Conservation (phyloP, 768 basidiomycete species). For the Boletus rex-veris region DNA sequence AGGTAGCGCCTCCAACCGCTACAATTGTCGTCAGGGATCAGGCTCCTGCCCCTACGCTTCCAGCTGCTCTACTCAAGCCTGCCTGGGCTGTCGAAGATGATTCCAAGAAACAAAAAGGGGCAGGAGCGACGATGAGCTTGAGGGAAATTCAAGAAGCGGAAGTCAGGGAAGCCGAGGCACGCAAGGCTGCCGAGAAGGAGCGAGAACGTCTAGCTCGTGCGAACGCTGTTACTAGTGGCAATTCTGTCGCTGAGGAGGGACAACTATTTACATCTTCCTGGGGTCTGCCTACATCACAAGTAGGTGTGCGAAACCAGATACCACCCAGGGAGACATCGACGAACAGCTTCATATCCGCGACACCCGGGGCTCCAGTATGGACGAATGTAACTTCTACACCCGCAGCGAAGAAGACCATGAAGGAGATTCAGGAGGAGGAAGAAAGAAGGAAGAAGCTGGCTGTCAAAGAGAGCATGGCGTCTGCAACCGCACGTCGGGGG, state of each 20-base stretch:
- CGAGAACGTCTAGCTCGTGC: constrained; percentile 58
- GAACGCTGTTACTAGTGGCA: constrained; percentile 31
- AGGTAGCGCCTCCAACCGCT: constrained; percentile 9
- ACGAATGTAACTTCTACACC: constrained; percentile 55
- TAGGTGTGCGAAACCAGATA: constrained; percentile 46
- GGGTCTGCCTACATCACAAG: constrained; percentile 85
- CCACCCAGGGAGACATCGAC: constrained; percentile 42
- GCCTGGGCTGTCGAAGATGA: constrained; percentile 74
- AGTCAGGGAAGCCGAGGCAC: constrained; percentile 70
- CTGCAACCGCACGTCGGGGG: constrained; percentile 58
- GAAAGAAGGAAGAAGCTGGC: constrained; percentile 74
- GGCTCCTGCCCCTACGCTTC: constrained; percentile 19
- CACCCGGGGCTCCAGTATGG: constrained; percentile 60
- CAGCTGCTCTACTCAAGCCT: constrained; percentile 40
- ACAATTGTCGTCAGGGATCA: constrained; percentile 18
- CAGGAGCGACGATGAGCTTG: constrained; percentile 56
- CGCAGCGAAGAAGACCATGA: constrained; percentile 84
- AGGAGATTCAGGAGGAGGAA: constrained; percentile 99
- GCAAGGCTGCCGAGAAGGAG: constrained; percentile 72
- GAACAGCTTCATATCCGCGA: constrained; percentile 25
- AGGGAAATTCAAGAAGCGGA: constrained; percentile 97
- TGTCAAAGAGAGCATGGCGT: constrained; percentile 55
- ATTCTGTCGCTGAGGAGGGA: constrained; percentile 48
- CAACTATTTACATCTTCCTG: constrained; percentile 72
- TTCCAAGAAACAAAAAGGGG: constrained; percentile 48